Conservation (phyloP, 192 early-diverging fungal species). For the Gigaspora rosea region DNA sequence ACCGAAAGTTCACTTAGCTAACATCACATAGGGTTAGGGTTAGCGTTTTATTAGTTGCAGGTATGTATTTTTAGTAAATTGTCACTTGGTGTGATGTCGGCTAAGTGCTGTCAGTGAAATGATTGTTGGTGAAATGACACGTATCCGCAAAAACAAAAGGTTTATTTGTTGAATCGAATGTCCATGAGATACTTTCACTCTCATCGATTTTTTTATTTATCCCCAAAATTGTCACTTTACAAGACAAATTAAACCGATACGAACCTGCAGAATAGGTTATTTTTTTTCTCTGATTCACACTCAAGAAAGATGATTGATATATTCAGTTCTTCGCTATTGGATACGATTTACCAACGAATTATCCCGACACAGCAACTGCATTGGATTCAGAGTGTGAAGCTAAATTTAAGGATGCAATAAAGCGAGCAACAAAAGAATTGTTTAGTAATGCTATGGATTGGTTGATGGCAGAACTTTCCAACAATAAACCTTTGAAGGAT, state of each 20-base stretch:
- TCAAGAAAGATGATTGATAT: neutral
- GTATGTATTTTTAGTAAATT: too few species aligned
- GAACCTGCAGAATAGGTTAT: too few species aligned
- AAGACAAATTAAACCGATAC: too few species aligned
- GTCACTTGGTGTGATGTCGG: too few species aligned
- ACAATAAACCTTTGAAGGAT: neutral
- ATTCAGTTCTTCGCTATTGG: neutral
- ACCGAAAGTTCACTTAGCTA: too few species aligned
- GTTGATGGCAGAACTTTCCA: neutral
- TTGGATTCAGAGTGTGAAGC: neutral
- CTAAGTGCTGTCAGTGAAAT: too few species aligned
- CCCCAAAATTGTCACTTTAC: too few species aligned
- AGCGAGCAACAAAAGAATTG: neutral
- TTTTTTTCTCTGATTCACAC: too few species aligned
- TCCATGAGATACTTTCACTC: slow-evolving; percentile 3
- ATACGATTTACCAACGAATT: neutral
- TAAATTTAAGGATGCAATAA: neutral
- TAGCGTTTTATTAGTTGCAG: too few species aligned
- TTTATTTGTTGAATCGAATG: slow-evolving; percentile 1
- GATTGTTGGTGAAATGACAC: too few species aligned
- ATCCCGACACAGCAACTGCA: neutral
- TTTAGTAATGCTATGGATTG: neutral
- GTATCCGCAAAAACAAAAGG: slow-evolving; percentile 11
- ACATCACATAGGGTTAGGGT: too few species aligned
- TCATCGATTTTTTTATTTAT: slow-evolving; percentile 1